Percentiles rank a stretch among this genome's conserved stretches.
Evolutionary conservation across 2,329 filamentous ascomycete species (phyloP).

Genomic region (Didymella arachidicola): DNA sequence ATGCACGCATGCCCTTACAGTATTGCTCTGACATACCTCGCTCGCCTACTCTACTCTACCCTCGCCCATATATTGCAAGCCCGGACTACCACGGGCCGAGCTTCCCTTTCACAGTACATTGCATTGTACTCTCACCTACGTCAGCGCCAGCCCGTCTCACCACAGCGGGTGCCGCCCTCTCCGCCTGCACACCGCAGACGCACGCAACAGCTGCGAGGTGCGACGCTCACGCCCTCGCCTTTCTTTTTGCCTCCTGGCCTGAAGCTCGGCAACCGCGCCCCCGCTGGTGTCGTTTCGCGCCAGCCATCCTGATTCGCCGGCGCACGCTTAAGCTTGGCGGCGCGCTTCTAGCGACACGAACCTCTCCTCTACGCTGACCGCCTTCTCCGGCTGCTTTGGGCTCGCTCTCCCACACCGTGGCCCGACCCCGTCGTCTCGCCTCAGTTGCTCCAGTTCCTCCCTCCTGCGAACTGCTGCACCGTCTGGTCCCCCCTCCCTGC

Average conservation of each 20-base stretch:
- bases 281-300: conserved; percentile 25
- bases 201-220: conserved; percentile 23
- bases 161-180: conserved; percentile 27
- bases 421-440: conserved; percentile 29
- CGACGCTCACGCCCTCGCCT: conserved; percentile 17
- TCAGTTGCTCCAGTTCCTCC: conserved; percentile 23
- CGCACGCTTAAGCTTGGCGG: conserved; percentile 34
- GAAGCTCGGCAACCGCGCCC: conserved; percentile 30
- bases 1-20: conserved; percentile 8
- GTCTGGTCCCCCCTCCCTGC: conserved; percentile 9
- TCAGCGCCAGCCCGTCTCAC: conserved; percentile 31
- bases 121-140: conserved; percentile 22
- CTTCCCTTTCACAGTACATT: conserved; percentile 21
- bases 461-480: conserved; percentile 26
- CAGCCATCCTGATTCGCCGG: conserved; percentile 38
- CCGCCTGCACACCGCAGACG: conserved; percentile 22
- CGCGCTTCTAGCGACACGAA: conserved; percentile 23
- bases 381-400: conserved; percentile 34
- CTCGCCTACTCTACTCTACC: not conserved
- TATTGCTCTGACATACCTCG: not conserved
- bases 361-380: conserved; percentile 37
- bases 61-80: not conserved
- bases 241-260: conserved; percentile 31
- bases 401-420: conserved; percentile 22
- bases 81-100: conserved; percentile 28